Evolutionary conservation across 768 basidiomycete genomes (phyloP).

Genomic region (Cystofilobasidium bisporidii): DNA sequence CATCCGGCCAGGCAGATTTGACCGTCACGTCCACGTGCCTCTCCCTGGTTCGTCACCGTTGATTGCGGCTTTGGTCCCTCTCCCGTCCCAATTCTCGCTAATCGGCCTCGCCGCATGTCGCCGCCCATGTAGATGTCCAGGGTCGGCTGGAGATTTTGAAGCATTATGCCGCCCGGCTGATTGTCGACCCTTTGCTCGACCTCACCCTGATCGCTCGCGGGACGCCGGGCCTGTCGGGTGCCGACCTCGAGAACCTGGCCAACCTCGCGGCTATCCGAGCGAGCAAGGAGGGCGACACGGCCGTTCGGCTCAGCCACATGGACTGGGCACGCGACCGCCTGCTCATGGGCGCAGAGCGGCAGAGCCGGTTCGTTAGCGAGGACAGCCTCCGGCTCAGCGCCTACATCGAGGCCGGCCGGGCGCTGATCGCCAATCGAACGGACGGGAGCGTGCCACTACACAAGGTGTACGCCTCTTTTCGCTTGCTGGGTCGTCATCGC

Average conservation of each 20-base stretch:
- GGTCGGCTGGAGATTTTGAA: slow-evolving; percentile 82
- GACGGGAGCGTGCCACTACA: slow-evolving; percentile 93
- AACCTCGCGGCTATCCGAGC: slow-evolving; percentile 95
- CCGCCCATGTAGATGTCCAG: slow-evolving; percentile 88
- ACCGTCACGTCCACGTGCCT: slow-evolving; percentile 52
- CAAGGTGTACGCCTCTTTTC: slow-evolving; percentile 52
- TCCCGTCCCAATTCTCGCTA: no score
- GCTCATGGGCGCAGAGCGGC: slow-evolving; percentile 91
- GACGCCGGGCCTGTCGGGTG: slow-evolving; percentile 92
- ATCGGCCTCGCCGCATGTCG: no score
- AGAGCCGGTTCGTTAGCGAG: slow-evolving; percentile 76
- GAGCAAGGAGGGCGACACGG: slow-evolving; percentile 64
- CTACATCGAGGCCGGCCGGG: slow-evolving; percentile 65
- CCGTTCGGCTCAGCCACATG: slow-evolving; percentile 70
- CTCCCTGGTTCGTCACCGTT: slow-evolving; percentile 34
- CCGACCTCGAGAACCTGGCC: slow-evolving; percentile 81
- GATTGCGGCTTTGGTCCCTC: no score
- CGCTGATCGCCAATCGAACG: slow-evolving; percentile 91
- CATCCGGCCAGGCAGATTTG: slow-evolving; percentile 91
- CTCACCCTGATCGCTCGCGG: slow-evolving; percentile 80
- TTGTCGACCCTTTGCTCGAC: slow-evolving; percentile 65
- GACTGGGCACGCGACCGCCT: slow-evolving; percentile 92
- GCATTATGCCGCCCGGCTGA: slow-evolving; percentile 80
- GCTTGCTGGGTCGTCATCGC: no score
- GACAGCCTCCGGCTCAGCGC: slow-evolving; percentile 83